phyloP scores from a whole-genome alignment of 139 green algal genomes.

The Marvania coccoides region DNA sequence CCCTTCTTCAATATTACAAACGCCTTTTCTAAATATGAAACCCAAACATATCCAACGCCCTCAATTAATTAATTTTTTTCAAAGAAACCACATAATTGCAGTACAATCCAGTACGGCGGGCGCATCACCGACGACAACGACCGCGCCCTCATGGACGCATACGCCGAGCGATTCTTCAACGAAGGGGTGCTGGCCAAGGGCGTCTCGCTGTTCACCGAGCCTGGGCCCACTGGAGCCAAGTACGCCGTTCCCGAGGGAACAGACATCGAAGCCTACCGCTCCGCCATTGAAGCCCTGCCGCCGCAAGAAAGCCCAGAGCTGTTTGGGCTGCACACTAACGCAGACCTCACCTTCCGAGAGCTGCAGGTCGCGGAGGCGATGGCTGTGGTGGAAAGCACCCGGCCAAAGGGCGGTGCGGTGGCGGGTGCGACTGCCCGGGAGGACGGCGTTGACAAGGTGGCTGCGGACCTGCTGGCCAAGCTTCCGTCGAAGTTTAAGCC shows the following conservation, averaged over 20 bases:
- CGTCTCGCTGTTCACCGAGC: conserved; percentile 45
- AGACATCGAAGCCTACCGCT: conserved; percentile 75
- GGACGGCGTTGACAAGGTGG: conserved; percentile 87
- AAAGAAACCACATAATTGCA: too few relatives aligned
- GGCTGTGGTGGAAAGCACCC: conserved; percentile 78
- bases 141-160: conserved; percentile 83
- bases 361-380: conserved; percentile 59
- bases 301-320: conserved; percentile 79
- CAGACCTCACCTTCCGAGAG: conserved; percentile 85
- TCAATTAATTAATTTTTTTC: too few relatives aligned
- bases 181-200: conserved; percentile 25
- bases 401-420: conserved; percentile 68
- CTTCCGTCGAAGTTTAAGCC: conserved; percentile 73
- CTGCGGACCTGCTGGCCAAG: conserved; percentile 85
- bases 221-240: conserved; percentile 37
- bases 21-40: too few relatives aligned
- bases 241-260: conserved; percentile 69
- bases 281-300: conserved; percentile 75
- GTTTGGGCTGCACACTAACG: conserved; percentile 91
- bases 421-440: conserved; percentile 65
- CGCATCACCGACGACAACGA: conserved; percentile 95
- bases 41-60: too few relatives aligned
- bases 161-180: conserved; percentile 72
- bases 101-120: conserved; percentile 93
- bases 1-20: too few relatives aligned